Percentiles rank a stretch among this genome's conserved stretches.
Conservation (phyloP, 1,284 basidiomycete species). For the Cerioporus squamosus region DNA sequence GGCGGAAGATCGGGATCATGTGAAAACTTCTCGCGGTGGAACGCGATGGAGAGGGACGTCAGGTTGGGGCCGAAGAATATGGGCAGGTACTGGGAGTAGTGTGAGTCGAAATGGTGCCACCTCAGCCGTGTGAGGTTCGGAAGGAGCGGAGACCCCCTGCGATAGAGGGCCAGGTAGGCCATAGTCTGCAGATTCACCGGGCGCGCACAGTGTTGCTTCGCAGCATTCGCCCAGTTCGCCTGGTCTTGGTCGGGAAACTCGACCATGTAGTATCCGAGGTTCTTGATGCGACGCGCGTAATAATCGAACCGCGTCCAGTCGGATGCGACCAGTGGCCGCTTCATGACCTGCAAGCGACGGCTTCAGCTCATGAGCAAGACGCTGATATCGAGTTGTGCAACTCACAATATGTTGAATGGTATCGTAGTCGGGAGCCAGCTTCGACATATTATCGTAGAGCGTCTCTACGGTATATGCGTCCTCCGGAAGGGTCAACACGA, state of each 20-base stretch:
- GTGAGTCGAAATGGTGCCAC: not conserved
- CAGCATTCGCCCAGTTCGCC: not conserved
- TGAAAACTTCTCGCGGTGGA: not conserved
- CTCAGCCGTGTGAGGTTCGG: not conserved
- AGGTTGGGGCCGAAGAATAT: not conserved
- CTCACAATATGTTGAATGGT: too few relatives aligned
- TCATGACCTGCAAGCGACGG: not conserved
- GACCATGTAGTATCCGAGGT: not conserved
- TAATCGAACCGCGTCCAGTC: conserved; percentile 7
- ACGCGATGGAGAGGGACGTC: not conserved
- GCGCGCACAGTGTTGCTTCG: not conserved
- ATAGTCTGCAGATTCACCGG: not conserved
- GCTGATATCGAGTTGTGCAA: too few relatives aligned
- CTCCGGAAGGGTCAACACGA: not conserved
- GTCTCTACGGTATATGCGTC: too few relatives aligned
- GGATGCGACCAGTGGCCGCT: not conserved
- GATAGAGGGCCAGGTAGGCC: not conserved
- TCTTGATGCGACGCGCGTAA: not conserved
- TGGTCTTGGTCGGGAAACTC: not conserved
- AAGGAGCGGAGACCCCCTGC: not conserved
- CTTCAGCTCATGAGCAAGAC: too few relatives aligned
- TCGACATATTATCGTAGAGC: too few relatives aligned
- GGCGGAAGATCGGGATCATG: not conserved
- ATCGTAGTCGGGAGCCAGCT: too few relatives aligned
- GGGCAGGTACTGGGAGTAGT: not conserved